phyloP scores from a whole-genome alignment of 1,284 basidiomycete species.

The Mycosarcoma maydis region DNA sequence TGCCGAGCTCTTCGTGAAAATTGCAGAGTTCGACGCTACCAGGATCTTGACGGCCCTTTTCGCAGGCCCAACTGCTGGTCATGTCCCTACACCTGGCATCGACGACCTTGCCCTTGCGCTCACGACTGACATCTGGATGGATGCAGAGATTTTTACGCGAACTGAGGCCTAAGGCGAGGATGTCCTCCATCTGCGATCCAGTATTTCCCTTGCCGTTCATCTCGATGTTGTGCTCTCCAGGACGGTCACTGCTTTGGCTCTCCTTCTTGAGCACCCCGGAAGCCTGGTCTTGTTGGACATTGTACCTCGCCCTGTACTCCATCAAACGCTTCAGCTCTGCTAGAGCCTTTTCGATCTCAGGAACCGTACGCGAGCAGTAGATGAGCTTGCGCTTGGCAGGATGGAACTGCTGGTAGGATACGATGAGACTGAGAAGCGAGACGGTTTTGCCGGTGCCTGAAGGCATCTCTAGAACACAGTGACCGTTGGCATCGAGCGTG shows the following conservation, averaged over 20 bases:
- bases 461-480: constrained; percentile 99
- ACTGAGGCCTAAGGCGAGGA: constrained; percentile 90
- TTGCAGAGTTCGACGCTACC: constrained; percentile 91
- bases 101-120: constrained; percentile 97
- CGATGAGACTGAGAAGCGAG: constrained; percentile 91
- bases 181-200: constrained; percentile 69
- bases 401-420: constrained; percentile 96
- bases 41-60: constrained; percentile 86
- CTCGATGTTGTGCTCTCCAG: constrained; percentile 33
- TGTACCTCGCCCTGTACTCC: constrained; percentile 76
- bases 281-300: constrained; percentile 70
- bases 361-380: constrained; percentile 99
- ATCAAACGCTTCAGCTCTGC: constrained; percentile 94
- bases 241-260: constrained; percentile 21
- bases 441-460: constrained; percentile 99
- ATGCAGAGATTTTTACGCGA: constrained; percentile 97
- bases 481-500: constrained; percentile 89
- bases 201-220: constrained; percentile 47
- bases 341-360: constrained; percentile 98
- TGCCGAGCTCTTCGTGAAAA: constrained; percentile 89
- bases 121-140: constrained; percentile 92
- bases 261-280: constrained; percentile 75
- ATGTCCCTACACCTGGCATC: constrained; percentile 96
- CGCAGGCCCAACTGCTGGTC: constrained; percentile 84
- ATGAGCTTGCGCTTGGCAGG: constrained; percentile 91